Evolutionary conservation across 805 yeast genomes (phyloP).

Genomic region (Saccharomycopsis vini): DNA sequence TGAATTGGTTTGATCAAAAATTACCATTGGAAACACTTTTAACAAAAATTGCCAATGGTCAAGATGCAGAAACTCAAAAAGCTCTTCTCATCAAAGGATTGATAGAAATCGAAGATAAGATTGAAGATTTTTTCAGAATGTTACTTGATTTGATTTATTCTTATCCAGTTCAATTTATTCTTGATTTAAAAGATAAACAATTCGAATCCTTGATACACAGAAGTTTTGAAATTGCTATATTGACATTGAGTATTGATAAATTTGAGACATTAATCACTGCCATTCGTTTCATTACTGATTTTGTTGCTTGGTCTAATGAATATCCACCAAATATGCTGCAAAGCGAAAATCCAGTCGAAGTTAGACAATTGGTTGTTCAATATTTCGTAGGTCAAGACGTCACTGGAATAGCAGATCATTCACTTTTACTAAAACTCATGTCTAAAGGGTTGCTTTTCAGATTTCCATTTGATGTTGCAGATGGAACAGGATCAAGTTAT

Average conservation of each 20-base stretch:
- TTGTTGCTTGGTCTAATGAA: constrained; percentile 75
- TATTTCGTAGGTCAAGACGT: no score
- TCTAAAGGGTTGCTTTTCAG: no score
- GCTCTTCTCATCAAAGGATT: constrained; percentile 5
- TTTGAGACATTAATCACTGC: constrained; percentile 62
- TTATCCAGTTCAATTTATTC: constrained; percentile 35
- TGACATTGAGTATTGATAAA: constrained; percentile 50
- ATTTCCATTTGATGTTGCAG: no score
- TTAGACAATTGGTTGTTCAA: constrained; percentile 39
- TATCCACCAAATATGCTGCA: constrained; percentile 71
- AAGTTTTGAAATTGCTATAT: constrained; percentile 50
- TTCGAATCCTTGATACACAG: constrained; percentile 29
- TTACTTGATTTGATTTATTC: constrained; percentile 69
- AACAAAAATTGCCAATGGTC: background rate
- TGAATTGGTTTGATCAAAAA: constrained; percentile 11
- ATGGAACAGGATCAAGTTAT: background rate
- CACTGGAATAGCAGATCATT: no score
- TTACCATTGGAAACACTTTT: constrained; percentile 3
- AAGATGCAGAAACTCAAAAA: background rate
- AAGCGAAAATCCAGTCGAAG: constrained; percentile 43
- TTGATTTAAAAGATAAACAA: constrained; percentile 28
- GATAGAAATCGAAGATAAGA: constrained; percentile 44
- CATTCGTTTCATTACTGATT: constrained; percentile 71
- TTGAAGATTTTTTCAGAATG: constrained; percentile 84
- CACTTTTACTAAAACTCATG: no score